Evolutionary conservation across 306 rosid species (phyloP).

Genomic region (Cotoneaster glaucophyllus): DNA sequence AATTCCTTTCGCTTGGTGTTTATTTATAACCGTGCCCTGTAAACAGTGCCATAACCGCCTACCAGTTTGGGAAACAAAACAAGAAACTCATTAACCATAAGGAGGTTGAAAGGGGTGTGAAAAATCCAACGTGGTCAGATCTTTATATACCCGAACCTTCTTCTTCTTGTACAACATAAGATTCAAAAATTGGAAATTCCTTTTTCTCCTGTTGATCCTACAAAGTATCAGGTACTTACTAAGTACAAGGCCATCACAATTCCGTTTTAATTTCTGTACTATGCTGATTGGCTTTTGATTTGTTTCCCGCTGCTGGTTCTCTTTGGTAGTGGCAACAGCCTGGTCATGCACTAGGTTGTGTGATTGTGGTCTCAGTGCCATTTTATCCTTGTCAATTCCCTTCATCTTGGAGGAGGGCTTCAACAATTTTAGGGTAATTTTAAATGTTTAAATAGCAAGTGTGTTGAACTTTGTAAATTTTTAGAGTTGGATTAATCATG

Average conservation of each 20-base stretch:
- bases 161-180: constrained; percentile 49
- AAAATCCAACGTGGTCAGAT: neutral
- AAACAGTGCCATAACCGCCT: constrained; percentile 85
- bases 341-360: constrained; percentile 1
- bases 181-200: constrained; percentile 47
- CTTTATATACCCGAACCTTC: constrained; percentile 65
- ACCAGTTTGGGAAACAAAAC: constrained; percentile 11
- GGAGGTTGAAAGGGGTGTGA: neutral
- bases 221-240: neutral
- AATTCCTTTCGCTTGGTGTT: too few relatives aligned
- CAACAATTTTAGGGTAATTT: neutral
- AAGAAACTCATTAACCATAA: neutral
- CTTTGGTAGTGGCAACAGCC: constrained; percentile 3
- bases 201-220: constrained; percentile 45
- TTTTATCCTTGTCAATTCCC: constrained; percentile 6
- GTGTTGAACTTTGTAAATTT: too few relatives aligned
- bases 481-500: too few relatives aligned
- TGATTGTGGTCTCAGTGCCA: constrained; percentile 1
- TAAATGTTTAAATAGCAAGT: too few relatives aligned
- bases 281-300: constrained; percentile 2
- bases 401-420: constrained; percentile 9
- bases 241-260: constrained; percentile 1
- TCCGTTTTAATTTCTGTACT: constrained; percentile 16
- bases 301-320: constrained; percentile 10
- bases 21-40: constrained; percentile 54